Percentiles rank a stretch among this genome's conserved stretches.
These are phyloP conservation scores for Nothopassalora personata DNA, from an alignment of 2,329 filamentous ascomycete species.

Conservation along the genomic window DNA sequence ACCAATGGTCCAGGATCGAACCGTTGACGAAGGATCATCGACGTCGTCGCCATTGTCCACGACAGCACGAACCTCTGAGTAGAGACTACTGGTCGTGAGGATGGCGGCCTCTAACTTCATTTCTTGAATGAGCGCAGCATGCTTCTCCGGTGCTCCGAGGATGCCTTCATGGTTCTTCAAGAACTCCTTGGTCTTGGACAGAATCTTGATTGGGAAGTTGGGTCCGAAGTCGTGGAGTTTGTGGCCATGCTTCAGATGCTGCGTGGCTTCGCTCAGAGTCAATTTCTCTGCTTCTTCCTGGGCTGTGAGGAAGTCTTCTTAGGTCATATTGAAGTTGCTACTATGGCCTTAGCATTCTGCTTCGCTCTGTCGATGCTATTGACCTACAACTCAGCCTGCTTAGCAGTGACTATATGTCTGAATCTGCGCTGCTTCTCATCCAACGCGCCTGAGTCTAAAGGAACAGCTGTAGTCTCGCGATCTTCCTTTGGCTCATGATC, in stretches of 20 bases:
- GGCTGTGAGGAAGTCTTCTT: not conserved
- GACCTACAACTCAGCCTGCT: conserved; percentile 2
- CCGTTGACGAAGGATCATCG: conserved; percentile 26
- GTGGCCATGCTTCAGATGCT: conserved; percentile 2
- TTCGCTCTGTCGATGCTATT: not conserved
- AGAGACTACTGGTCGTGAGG: conserved; percentile 16
- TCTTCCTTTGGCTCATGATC: too few relatives aligned
- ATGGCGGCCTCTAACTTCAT: conserved; percentile 7
- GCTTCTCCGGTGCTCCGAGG: conserved; percentile 6
- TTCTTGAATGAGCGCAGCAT: conserved; percentile 1
- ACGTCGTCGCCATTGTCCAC: conserved; percentile 20
- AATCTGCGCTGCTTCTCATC: not conserved
- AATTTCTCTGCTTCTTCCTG: conserved; percentile 4
- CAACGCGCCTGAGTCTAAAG: too few relatives aligned
- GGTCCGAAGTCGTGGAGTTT: conserved; percentile 12
- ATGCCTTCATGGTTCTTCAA: conserved; percentile 6
- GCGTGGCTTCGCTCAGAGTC: not conserved
- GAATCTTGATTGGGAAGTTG: conserved; percentile 9
- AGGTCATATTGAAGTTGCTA: not conserved
- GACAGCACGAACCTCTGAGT: conserved; percentile 24
- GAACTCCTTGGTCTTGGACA: conserved; percentile 11
- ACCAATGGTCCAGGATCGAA: conserved; percentile 32
- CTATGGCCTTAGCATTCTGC: not conserved
- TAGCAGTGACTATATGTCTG: not conserved
- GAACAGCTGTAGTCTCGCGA: too few relatives aligned